Base-by-base conservation (phyloP, 2,329 filamentous ascomycete species). In the Celoporthe dispersa region DNA sequence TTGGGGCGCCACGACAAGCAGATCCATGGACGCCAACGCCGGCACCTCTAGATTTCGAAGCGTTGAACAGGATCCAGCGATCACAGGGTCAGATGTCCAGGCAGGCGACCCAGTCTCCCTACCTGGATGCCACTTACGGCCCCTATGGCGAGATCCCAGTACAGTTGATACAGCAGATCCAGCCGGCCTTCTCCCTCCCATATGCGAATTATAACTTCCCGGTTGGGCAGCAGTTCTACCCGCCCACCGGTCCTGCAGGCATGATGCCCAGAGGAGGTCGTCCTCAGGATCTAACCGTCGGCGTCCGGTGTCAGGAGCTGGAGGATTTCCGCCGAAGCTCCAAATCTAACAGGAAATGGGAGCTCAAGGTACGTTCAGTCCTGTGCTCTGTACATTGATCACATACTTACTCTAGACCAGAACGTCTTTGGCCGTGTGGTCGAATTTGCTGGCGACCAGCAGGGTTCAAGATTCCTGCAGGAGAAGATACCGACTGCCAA, bases 391-490 rank as follows among this genome's bases (percentile, higher is more conserved):
- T 28, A 6, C 19, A 61, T 14, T 25, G 12, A 33, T 19, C n/a
- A 28, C 12, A 28, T 60, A 66, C 73, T 75, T 72, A 78, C 39
- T 57, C 11, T 35, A 5, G 4, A 53, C 5, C 71, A 90, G 86
- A 93, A 97, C 73, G 95, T 98, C 59, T 95, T 93, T 78, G 88
- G 88, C 68, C 90, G 97, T 76, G 88, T 98, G 51, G 94, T 97
- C 0, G 95, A 98, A 78, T 98, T 98, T 79, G 94, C 93, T 75
- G 95, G 96, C 22, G 96, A 99, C 77, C 96, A 98, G 79, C 92
- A 97, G 75, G 96, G 94, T 1, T 99, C 96, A 1, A 90, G 96
- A 0, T 98, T 98, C 79, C 97, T 99, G 70, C 96, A 99, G 78
- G 89, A 92, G 75, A 98, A 97, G 80, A 87, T 99, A 3, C 92